Evolutionary conservation across 2,329 filamentous ascomycete genomes (phyloP).

Genomic region (Elsinoe perseae): DNA sequence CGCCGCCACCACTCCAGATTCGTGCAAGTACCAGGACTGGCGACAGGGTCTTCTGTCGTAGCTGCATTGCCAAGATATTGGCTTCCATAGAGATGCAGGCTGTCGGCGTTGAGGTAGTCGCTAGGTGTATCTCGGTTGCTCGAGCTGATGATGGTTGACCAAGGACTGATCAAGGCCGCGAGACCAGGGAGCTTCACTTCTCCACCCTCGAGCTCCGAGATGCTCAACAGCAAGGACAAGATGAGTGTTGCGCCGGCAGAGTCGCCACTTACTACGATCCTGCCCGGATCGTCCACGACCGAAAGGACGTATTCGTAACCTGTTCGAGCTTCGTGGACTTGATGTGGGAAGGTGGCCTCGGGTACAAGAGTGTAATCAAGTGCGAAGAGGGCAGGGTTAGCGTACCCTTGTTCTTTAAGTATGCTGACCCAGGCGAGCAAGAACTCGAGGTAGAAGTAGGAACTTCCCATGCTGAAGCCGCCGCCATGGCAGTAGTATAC

Average conservation of each 20-base stretch:
- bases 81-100: slow-evolving; percentile 60
- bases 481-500: slow-evolving; percentile 78
- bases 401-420: slow-evolving; percentile 56
- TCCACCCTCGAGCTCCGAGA: slow-evolving; percentile 45
- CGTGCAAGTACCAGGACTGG: slow-evolving; percentile 65
- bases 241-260: slow-evolving; percentile 70
- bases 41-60: slow-evolving; percentile 46
- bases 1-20: slow-evolving; percentile 59
- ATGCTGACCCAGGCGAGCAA: slow-evolving; percentile 63
- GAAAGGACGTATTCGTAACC: slow-evolving; percentile 65
- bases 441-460: slow-evolving; percentile 80
- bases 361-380: slow-evolving; percentile 76
- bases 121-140: slow-evolving; percentile 61
- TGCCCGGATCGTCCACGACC: slow-evolving; percentile 49
- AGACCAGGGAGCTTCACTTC: slow-evolving; percentile 48
- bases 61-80: slow-evolving; percentile 55
- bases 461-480: slow-evolving; percentile 75
- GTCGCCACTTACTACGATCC: slow-evolving; percentile 66
- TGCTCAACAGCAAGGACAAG: slow-evolving; percentile 62
- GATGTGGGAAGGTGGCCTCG: slow-evolving; percentile 63
- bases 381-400: slow-evolving; percentile 70
- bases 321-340: slow-evolving; percentile 60
- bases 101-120: slow-evolving; percentile 64
- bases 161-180: slow-evolving; percentile 70
- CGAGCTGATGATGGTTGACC: slow-evolving; percentile 64